Evolutionary conservation across 352 stramenopile genomes (phyloP).

Genomic region (Pythium plurisporium): DNA sequence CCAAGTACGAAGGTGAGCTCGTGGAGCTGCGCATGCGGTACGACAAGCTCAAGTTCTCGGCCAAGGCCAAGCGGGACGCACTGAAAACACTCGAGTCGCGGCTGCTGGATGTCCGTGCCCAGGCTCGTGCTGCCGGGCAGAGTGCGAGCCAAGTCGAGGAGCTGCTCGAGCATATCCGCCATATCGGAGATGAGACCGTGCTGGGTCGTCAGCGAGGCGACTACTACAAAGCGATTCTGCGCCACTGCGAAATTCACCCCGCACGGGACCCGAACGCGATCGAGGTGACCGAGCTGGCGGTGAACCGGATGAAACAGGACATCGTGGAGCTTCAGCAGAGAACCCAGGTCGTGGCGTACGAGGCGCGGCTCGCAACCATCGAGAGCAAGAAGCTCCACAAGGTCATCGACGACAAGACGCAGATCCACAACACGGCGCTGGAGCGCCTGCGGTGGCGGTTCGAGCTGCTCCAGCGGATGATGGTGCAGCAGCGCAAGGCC

Average conservation of each 20-base stretch:
- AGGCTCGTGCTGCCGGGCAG: slow-evolving; percentile 37
- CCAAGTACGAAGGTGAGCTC: slow-evolving; percentile 57
- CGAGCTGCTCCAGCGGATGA: slow-evolving; percentile 54
- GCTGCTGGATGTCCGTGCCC: slow-evolving; percentile 47
- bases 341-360: slow-evolving; percentile 63
- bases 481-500: slow-evolving; percentile 11
- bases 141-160: slow-evolving; percentile 54
- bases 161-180: slow-evolving; percentile 60
- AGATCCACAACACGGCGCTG: slow-evolving; percentile 62
- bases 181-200: slow-evolving; percentile 52
- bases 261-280: slow-evolving; percentile 77
- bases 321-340: slow-evolving; percentile 69
- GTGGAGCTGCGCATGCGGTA: slow-evolving; percentile 67
- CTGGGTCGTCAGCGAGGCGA: slow-evolving; percentile 63
- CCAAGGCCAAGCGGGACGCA: slow-evolving; percentile 47
- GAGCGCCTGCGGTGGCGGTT: slow-evolving; percentile 61
- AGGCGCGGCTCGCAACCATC: slow-evolving; percentile 49
- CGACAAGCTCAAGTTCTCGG: slow-evolving; percentile 69
- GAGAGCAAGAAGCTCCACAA: slow-evolving; percentile 65
- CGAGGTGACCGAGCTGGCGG: slow-evolving; percentile 53
- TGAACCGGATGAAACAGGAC: slow-evolving; percentile 60
- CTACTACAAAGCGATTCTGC: slow-evolving; percentile 77
- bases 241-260: slow-evolving; percentile 73
- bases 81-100: slow-evolving; percentile 53
- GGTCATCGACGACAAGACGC: slow-evolving; percentile 60